Evolutionary conservation across 371 early-diverging fungal genomes (phyloP).

Genomic region (Actinomortierella ambigua): DNA sequence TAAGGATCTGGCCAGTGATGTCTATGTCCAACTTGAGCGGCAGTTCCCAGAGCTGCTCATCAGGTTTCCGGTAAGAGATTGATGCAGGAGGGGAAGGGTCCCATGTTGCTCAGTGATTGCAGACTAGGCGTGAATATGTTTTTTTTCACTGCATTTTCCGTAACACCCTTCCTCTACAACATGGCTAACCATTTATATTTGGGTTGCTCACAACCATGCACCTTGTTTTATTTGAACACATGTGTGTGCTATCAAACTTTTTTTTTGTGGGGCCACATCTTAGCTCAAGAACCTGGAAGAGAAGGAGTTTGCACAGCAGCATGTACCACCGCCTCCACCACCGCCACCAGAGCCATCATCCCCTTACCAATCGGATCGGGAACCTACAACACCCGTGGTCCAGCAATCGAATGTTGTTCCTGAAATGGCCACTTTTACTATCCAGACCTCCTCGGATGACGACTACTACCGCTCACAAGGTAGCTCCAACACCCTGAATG

Average conservation of each 20-base stretch:
- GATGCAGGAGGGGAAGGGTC: no score
- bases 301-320: conserved; percentile 22
- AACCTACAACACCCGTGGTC: conserved; percentile 24
- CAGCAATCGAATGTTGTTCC: conserved; percentile 44
- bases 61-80: conserved; percentile 30
- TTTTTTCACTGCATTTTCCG: no score
- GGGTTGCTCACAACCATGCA: not conserved
- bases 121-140: no score
- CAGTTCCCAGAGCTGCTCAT: conserved; percentile 67
- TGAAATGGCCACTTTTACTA: conserved; percentile 40
- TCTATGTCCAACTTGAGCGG: conserved; percentile 82
- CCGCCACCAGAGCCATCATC: conserved; percentile 14
- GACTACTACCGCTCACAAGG: conserved; percentile 33
- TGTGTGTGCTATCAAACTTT: not conserved
- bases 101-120: no score
- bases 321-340: conserved; percentile 8
- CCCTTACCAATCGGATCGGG: conserved; percentile 21
- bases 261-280: not conserved
- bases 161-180: not conserved
- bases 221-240: not conserved
- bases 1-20: conserved; percentile 91
- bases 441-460: conserved; percentile 36
- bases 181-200: not conserved
- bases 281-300: conserved; percentile 40
- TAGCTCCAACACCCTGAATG: no score